Base-by-base conservation (phyloP, 495 filamentous ascomycete genomes). In the Niebla homalea region DNA sequence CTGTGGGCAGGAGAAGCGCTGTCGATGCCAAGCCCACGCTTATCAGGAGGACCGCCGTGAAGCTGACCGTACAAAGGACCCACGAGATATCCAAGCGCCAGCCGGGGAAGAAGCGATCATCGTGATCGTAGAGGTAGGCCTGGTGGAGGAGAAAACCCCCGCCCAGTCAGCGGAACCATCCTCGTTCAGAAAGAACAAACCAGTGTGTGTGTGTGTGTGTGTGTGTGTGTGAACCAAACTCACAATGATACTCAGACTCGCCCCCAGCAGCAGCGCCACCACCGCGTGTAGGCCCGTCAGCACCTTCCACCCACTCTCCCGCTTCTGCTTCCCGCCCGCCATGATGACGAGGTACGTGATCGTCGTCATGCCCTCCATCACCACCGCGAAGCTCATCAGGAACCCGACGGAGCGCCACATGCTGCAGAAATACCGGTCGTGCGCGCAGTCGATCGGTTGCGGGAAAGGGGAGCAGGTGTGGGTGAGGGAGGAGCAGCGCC, bases 341-440 rank as follows among this genome's bases (percentile, higher is more conserved):
- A 94, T 64, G 32, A 93, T 77, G 19, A 87, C 74, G 40, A 83
- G 57, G 63, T 85, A 93, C 3, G 81, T 74, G 12, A 93, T 79
- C 15, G 93, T 61, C 39, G 77, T 79, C 46, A 83, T 83, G 16
- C 85, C 74, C 67, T 94, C 79, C 25, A 89, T 55, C 36, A 94
- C 77, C 32, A 86, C 72, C 21, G 84, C 76, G 55, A 94, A 84
- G 47, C 76, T 83, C 78, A 94, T 87, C 47, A 94, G 67, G 63
- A 94, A 95, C 10, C 84, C 88, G 49, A 87, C 79, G 38, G 80
- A 82, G 29, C 85, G 77, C 90, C 90, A 97, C 77, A 93, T 84
- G 53, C 78, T 83, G 67, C 90, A 94, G 72, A 97, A 94, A 64
- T 80, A 78, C 25, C 79, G 75, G 59, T 85, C 76, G 57, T 76